Percentiles rank a stretch among this genome's conserved stretches.
Evolutionary conservation across 768 basidiomycete species (phyloP).

Genomic region (Amanita muscaria): DNA sequence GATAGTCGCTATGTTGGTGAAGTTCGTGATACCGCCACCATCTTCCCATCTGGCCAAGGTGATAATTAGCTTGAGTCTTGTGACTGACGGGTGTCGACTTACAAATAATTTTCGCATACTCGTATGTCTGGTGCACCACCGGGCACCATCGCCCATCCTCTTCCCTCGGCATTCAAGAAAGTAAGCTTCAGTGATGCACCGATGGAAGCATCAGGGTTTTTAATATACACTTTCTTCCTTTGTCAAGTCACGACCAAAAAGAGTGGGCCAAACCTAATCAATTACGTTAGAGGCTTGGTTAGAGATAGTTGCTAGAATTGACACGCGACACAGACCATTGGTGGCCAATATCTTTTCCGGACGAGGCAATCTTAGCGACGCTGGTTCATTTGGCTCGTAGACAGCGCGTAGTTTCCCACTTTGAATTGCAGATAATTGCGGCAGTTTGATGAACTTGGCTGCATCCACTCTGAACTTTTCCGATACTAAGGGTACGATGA

Average conservation of each 20-base stretch:
- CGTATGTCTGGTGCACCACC: conserved; percentile 99
- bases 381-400: conserved; percentile 42
- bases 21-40: conserved; percentile 99
- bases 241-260: conserved; percentile 95
- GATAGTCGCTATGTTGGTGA: conserved; percentile 97
- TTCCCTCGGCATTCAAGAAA: conserved; percentile 88
- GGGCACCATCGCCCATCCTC: conserved; percentile 99
- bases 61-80: conserved; percentile 17
- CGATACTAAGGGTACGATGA: too few relatives aligned
- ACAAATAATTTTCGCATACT: conserved; percentile 98
- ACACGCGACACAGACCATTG: conserved; percentile 57
- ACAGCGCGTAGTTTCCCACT: conserved; percentile 96
- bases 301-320: not conserved
- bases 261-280: conserved; percentile 71
- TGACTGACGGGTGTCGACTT: conserved; percentile 20
- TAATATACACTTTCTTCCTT: conserved; percentile 99
- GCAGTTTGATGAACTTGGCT: conserved; percentile 98
- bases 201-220: conserved; percentile 93
- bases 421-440: conserved; percentile 94
- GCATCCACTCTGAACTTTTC: too few relatives aligned
- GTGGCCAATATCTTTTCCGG: conserved; percentile 67
- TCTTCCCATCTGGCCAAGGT: conserved; percentile 82
- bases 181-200: conserved; percentile 98
- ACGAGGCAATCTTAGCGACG: conserved; percentile 31
- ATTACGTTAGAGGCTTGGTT: too few relatives aligned